These are phyloP conservation scores for Ogataea pini DNA, from an alignment of 805 yeast species.

Conservation along the genomic window DNA sequence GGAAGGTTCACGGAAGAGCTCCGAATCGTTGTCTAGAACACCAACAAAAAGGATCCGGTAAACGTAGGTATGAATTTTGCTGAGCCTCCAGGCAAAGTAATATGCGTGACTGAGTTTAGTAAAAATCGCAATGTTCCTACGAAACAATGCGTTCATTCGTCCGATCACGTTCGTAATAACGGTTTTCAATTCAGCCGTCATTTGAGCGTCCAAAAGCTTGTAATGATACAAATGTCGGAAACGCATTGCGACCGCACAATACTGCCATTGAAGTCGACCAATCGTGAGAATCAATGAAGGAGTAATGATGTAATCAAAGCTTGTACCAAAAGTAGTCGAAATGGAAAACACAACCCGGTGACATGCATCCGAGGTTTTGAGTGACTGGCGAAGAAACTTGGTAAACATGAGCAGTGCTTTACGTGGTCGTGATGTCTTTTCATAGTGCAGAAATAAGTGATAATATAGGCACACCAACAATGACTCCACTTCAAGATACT, in stretches of 20 bases:
- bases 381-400: conserved; percentile 30
- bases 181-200: conserved; percentile 10
- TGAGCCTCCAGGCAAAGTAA: conserved; percentile 26
- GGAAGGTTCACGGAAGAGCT: conserved; percentile 12
- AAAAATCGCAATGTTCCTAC: conserved; percentile 3
- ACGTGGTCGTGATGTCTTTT: conserved; percentile 28
- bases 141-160: neutral
- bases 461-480: conserved; percentile 35
- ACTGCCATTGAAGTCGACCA: conserved; percentile 15
- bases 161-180: neutral
- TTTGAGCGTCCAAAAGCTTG: conserved; percentile 11
- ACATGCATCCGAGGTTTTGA: conserved; percentile 38
- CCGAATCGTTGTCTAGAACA: conserved; percentile 9
- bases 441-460: conserved; percentile 44
- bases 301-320: conserved; percentile 43
- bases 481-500: conserved; percentile 20
- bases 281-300: conserved; percentile 32
- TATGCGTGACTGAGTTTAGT: conserved; percentile 20
- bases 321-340: conserved; percentile 41
- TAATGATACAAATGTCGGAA: conserved; percentile 18
- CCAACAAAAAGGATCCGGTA: conserved; percentile 7
- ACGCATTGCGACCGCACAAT: conserved; percentile 7
- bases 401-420: conserved; percentile 39
- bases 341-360: conserved; percentile 36
- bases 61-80: conserved; percentile 20